Evolutionary conservation across 495 filamentous ascomycete genomes (phyloP), one percentile per base, ranked within the genome.

Genomic region (Platismatia glauca): DNA sequence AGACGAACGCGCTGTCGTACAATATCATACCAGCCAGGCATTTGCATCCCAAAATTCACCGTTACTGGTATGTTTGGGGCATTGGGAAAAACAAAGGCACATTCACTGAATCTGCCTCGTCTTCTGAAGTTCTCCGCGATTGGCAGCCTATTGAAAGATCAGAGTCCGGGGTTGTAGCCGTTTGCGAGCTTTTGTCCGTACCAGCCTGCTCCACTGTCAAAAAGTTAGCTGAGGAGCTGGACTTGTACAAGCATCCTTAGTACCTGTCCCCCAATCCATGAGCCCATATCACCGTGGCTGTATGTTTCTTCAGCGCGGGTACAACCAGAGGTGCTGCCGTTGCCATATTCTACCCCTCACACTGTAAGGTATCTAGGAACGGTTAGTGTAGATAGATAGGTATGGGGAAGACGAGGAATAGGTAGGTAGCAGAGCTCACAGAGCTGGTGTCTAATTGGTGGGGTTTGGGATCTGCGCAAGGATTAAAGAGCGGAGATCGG

Each of bases 71-170:
- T 95, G 22, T 68, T 73, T 7, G 93, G 91, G n/a, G 94, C 94
- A 77, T 95, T 90, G 9, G 94, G 94, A 73, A 98, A 87, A 67
- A 98, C 82, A 75, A 97, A 98, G 64, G 88, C 81, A 68, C 94
- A 89, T 75, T 97, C 89, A 55, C 91, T 84, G 70, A 97, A 94
- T 67, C 88, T 89, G 68, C 84, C 81, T 24, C 89, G 82, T 12
- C 87, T 82, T 58, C 93, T 88, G 84, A 87, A 97, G 77, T 94
- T 93, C 77, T 96, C 89, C 38, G 92, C 89, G 15, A 95, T 81
- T 13, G 76, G 80, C 55, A 87, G 79, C 86, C 86, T 88, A 62
- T 56, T 31, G 22, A 29, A 33, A 22, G 5, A 39, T 63, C 24
- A 60, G 39, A 44, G 20, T 24, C 24, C 29, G 20, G 37, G 46